phyloP scores from a whole-genome alignment of 139 green algal genomes.

The Tetraselmis chui region DNA sequence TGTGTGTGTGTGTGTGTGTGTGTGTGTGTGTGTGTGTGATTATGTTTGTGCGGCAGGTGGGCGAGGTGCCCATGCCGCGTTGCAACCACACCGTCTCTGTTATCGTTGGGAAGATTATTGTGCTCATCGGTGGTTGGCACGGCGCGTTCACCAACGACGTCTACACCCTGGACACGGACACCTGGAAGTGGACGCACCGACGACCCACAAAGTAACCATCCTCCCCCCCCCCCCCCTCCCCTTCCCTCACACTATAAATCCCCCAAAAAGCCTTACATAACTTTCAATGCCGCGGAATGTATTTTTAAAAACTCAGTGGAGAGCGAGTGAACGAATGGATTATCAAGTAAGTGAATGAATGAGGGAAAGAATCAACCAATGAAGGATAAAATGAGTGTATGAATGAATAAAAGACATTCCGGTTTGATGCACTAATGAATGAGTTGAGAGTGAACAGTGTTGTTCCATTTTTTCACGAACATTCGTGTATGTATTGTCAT shows the following conservation, averaged over 20 bases:
- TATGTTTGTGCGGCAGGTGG: too few relatives aligned
- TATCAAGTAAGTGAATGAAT: too few relatives aligned
- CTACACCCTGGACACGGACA: conserved; percentile 15
- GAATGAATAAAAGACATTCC: too few relatives aligned
- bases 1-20: neutral
- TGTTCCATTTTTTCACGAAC: too few relatives aligned
- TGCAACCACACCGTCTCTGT: conserved; percentile 13
- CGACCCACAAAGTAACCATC: neutral
- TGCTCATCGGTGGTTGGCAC: conserved; percentile 16
- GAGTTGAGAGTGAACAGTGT: too few relatives aligned
- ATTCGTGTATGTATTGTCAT: too few relatives aligned
- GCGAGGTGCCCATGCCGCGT: conserved; percentile 12
- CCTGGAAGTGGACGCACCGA: conserved; percentile 1
- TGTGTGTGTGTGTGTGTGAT: too few relatives aligned
- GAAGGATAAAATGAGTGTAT: too few relatives aligned
- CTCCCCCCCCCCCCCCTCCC: neutral
- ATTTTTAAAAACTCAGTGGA: too few relatives aligned
- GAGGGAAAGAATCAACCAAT: too few relatives aligned
- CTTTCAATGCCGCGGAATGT: neutral
- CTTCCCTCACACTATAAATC: neutral
- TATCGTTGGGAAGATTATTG: conserved; percentile 1
- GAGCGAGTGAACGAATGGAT: too few relatives aligned
- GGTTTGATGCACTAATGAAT: too few relatives aligned
- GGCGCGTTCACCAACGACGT: conserved; percentile 16
- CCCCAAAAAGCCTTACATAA: neutral